Evolutionary conservation across 2,329 filamentous ascomycete genomes (phyloP).

Genomic region (Trichoderma cornu-damae): DNA sequence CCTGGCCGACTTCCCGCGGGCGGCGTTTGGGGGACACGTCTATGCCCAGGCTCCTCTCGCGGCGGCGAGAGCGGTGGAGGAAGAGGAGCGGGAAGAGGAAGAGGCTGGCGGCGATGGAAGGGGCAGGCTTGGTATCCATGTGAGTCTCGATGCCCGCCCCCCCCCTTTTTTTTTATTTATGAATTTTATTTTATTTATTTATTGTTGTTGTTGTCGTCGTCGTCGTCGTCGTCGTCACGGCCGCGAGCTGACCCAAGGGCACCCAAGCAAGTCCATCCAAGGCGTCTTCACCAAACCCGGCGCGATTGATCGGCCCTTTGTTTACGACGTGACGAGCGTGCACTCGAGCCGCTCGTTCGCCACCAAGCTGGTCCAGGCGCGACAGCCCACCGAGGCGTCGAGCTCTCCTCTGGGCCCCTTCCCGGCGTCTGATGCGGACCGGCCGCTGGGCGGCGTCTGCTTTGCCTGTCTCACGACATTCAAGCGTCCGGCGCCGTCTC

Average conservation of each 20-base stretch:
- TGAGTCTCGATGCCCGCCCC: slow-evolving; percentile 28
- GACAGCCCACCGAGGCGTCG: slow-evolving; percentile 42
- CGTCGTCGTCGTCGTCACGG: background rate
- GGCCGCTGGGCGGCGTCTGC: slow-evolving; percentile 39
- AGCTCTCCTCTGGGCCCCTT: slow-evolving; percentile 35
- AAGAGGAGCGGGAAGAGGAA: slow-evolving; percentile 34
- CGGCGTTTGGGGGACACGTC: slow-evolving; percentile 35
- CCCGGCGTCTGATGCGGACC: slow-evolving; percentile 35
- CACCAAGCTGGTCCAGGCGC: slow-evolving; percentile 45
- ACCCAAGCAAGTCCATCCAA: slow-evolving; percentile 45
- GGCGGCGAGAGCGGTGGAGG: slow-evolving; percentile 32
- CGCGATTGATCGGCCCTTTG: slow-evolving; percentile 45
- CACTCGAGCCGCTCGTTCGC: slow-evolving; percentile 44
- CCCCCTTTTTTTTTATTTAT: too few species aligned
- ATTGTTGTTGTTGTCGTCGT: too few species aligned
- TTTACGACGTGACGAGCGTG: slow-evolving; percentile 46
- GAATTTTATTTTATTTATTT: too few species aligned
- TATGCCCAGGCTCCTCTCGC: slow-evolving; percentile 36
- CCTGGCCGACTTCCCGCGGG: background rate
- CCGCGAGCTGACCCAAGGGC: background rate
- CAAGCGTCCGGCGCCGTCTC: slow-evolving; percentile 37
- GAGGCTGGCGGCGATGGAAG: slow-evolving; percentile 6
- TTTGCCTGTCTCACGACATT: slow-evolving; percentile 52
- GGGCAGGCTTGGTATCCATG: slow-evolving; percentile 35
- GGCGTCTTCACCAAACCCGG: slow-evolving; percentile 50